Evolutionary conservation across 2,329 filamentous ascomycete genomes (phyloP).

Genomic region (Neofusicoccum ribis): DNA sequence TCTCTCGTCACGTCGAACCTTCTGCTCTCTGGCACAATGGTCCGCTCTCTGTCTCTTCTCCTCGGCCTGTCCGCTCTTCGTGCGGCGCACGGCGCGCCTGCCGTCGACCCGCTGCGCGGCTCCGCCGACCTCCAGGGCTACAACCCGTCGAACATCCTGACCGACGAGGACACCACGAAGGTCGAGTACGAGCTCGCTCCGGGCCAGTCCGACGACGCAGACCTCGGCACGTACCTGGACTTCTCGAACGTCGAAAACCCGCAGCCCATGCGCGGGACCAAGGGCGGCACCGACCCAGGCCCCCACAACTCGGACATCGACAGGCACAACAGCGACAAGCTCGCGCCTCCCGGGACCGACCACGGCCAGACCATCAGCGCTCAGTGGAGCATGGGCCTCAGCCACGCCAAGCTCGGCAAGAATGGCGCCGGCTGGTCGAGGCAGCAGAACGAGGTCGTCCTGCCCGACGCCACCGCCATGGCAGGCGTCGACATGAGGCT

Average conservation of each 20-base stretch:
- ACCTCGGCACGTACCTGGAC: constrained; percentile 56
- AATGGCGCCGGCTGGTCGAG: constrained; percentile 55
- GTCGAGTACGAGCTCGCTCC: constrained; percentile 47
- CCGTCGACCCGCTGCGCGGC: constrained; percentile 20
- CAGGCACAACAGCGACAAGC: constrained; percentile 56
- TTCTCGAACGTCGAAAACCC: constrained; percentile 54
- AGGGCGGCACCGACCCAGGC: constrained; percentile 55
- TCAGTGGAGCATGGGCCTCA: constrained; percentile 56
- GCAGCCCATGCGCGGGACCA: constrained; percentile 56
- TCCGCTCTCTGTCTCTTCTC: neutral
- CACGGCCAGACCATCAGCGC: constrained; percentile 48
- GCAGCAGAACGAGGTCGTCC: constrained; percentile 54
- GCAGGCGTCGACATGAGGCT: constrained; percentile 24
- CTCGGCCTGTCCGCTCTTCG: neutral
- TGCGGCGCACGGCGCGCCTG: constrained; percentile 1
- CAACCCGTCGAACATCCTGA: constrained; percentile 20
- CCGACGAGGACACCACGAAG: constrained; percentile 30
- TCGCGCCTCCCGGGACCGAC: constrained; percentile 57
- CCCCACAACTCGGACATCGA: constrained; percentile 55
- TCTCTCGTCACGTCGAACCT: neutral
- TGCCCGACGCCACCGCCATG: constrained; percentile 41
- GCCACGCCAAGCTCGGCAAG: constrained; percentile 22
- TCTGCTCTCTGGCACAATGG: neutral
- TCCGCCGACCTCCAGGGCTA: constrained; percentile 20
- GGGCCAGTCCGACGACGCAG: constrained; percentile 53